Conservation (phyloP, 345 rosid species). For the Aquilaria malaccensis region DNA sequence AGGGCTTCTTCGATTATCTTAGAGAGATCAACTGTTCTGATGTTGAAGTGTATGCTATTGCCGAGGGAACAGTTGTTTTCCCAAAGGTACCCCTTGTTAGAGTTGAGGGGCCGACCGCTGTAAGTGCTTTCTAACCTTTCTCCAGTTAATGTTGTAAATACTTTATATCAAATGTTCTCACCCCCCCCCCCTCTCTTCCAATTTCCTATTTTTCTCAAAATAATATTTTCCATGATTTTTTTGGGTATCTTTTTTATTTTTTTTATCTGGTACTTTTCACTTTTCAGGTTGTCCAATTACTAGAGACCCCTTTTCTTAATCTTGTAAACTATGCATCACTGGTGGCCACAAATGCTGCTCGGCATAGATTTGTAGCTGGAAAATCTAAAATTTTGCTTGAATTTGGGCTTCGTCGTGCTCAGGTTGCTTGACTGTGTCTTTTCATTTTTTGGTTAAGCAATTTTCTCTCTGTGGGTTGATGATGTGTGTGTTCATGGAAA, state of each 20-base stretch:
- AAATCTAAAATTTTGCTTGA: conserved; percentile 78
- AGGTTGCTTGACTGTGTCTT: conserved; percentile 40
- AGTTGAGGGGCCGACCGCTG: conserved; percentile 94
- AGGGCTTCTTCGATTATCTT: conserved; percentile 75
- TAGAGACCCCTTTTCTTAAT: conserved; percentile 89
- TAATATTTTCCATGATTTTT: not conserved
- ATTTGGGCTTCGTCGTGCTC: conserved; percentile 96
- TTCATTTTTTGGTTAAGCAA: conserved; percentile 1
- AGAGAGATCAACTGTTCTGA: conserved; percentile 84
- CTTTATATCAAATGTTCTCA: no score
- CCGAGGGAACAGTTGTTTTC: conserved; percentile 89
- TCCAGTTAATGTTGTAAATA: not conserved
- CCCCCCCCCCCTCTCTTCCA: no score
- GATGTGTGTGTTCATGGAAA: conserved; percentile 16
- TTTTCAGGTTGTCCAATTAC: conserved; percentile 79
- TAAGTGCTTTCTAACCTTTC: conserved; percentile 34
- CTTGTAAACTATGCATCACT: conserved; percentile 83
- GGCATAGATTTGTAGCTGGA: conserved; percentile 93
- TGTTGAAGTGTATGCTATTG: conserved; percentile 73
- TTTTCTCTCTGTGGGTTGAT: conserved; percentile 4
- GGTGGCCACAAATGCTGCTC: conserved; percentile 93
- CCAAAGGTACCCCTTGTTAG: conserved; percentile 93
- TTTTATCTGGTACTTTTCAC: no score
- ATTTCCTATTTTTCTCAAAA: no score
- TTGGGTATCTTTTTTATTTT: conserved; percentile 1